Conservation (phyloP, 192 early-diverging fungal species). For the Neocallimastix lanati region DNA sequence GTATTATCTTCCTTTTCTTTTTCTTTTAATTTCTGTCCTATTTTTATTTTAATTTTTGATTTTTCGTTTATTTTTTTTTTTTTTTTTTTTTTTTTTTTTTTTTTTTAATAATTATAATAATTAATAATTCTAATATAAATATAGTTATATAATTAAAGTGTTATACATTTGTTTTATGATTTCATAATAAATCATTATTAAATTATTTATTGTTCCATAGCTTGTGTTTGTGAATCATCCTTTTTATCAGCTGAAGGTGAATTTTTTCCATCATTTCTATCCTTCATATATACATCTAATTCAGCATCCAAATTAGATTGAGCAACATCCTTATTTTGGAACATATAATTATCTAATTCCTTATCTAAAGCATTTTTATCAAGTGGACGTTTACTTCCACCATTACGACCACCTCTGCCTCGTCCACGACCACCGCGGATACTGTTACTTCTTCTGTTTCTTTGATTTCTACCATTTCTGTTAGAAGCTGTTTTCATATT, state of each 20-base stretch:
- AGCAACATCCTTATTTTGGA: background rate
- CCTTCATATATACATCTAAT: background rate
- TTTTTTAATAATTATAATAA: no score
- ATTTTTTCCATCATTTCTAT: background rate
- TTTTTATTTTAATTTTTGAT: no score
- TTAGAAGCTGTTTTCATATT: background rate
- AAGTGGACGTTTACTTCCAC: background rate
- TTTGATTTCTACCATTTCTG: background rate
- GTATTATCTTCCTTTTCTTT: no score
- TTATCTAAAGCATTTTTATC: background rate
- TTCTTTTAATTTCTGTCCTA: no score
- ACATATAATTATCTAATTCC: background rate
- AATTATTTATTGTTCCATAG: background rate
- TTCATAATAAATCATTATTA: background rate
- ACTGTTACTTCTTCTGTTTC: background rate
- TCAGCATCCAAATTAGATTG: background rate
- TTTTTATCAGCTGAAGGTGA: background rate
- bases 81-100: no score
- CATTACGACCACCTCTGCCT: background rate
- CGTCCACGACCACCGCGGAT: background rate
- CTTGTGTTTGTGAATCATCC: background rate
- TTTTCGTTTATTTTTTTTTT: no score
- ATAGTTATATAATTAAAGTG: no score
- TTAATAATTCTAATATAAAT: no score
- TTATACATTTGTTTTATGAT: no score